Base-by-base conservation (phyloP, 805 yeast species). In the Wickerhamomyces pijperi region DNA sequence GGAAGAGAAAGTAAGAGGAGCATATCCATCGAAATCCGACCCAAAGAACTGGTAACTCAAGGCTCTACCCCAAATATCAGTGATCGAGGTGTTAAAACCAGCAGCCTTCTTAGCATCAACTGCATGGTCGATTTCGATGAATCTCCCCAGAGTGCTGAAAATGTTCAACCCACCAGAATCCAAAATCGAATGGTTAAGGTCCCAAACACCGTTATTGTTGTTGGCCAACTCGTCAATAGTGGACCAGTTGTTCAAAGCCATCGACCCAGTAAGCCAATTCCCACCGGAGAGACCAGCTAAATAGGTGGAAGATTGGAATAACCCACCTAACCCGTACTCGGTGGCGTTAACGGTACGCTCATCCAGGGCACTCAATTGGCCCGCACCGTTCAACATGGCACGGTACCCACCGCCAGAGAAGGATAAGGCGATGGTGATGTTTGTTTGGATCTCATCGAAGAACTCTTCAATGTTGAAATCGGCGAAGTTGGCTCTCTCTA, bases 331-430 rank as follows among this genome's bases (percentile, higher is more conserved):
- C 14, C 81, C 80, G 12, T 69, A 65, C 19, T 62, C 63, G 16
- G 72, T 61, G n/a, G 76, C 70, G 41, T 66, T 69, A 2, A 50
- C 59, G 5, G 88, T 79, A 53, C 92, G 65, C 50, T 73, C 72
- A 54, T 85, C 95, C 42, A 83, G 59, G 3, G 87, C 94, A 5
- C 87, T 65, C 23, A 85, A 58, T 55, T 78, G 78, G 34, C 95
- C 95, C 8, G 94, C 94, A 7, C 94, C 94, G 40, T 68, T 59
- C 34, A 85, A 59, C 92, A 86, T 83, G 32, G 95, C 94, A 45
- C 95, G 70, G 59, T 82, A 85, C 14, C 95, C 95, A 56, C 95
- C 95, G 36, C 95, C 95, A 13, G 83, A 69, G 50, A 76, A 79
- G 6, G 88, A 77, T 6, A 71, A 46, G n/a, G 75, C 86, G 33